Conservation (phyloP, 345 rosid genomes). For the Rhizophora mangle region DNA sequence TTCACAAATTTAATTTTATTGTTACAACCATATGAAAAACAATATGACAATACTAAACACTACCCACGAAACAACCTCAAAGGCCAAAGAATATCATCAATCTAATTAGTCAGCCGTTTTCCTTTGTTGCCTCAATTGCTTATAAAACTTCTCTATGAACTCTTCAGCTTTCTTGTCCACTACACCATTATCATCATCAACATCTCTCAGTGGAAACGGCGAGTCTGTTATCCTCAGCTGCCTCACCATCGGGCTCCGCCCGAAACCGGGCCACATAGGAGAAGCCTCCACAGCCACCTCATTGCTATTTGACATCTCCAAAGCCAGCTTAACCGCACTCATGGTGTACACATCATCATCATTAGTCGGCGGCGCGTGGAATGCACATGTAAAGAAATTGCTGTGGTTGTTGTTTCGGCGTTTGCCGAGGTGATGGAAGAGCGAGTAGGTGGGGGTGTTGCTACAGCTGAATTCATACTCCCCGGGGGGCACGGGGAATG, state of each 20-base stretch:
- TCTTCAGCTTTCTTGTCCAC: conserved; percentile 43
- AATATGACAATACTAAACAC: no score
- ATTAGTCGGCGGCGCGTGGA: conserved; percentile 51
- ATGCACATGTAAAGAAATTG: conserved; percentile 52
- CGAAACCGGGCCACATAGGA: conserved; percentile 20
- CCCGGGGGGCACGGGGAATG: conserved; percentile 22
- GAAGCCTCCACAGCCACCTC: conserved; percentile 5
- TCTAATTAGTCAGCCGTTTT: background rate
- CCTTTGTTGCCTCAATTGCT: conserved; percentile 35
- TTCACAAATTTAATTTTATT: no score
- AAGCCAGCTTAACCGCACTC: conserved; percentile 43
- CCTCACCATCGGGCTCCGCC: conserved; percentile 23
- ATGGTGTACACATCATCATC: conserved; percentile 46
- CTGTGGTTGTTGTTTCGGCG: conserved; percentile 30
- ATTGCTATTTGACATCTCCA: conserved; percentile 48
- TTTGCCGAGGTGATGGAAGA: conserved; percentile 6
- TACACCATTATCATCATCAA: conserved; percentile 19
- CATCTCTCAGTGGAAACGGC: conserved; percentile 24
- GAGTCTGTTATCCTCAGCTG: conserved; percentile 40
- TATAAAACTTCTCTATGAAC: conserved; percentile 37
- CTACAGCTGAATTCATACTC: conserved; percentile 49
- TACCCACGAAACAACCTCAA: no score
- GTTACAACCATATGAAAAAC: no score
- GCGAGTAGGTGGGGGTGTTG: conserved; percentile 19
- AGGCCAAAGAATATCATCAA: no score